These are phyloP conservation scores for Paramecium biaurelia DNA, from an alignment of 73 alveolate species.

Conservation along the genomic window DNA sequence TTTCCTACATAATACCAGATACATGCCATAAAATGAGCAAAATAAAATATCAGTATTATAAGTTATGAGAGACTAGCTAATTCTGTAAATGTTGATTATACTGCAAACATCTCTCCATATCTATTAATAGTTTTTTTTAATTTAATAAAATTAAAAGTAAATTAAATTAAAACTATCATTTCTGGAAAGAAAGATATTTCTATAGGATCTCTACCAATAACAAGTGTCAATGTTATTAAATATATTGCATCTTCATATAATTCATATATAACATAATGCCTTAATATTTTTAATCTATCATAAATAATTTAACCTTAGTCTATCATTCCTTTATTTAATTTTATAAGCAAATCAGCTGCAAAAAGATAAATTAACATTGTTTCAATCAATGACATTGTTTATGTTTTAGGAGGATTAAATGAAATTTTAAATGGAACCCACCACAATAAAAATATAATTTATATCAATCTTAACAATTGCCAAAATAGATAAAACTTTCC, in stretches of 20 bases:
- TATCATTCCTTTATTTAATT: conserved; percentile 4
- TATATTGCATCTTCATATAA: neutral
- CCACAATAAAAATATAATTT: neutral
- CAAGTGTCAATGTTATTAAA: neutral
- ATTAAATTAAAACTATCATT: neutral
- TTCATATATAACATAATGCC: neutral
- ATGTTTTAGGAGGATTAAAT: neutral
- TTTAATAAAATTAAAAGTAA: neutral
- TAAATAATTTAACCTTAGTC: neutral
- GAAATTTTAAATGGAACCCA: conserved; percentile 42
- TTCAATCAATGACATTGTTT: neutral
- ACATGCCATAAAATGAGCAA: conserved; percentile 53
- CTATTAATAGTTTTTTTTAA: neutral
- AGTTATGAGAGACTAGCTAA: neutral
- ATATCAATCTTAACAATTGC: neutral
- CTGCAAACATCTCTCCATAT: neutral
- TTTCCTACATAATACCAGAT: conserved; percentile 34
- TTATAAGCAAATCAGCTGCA: neutral
- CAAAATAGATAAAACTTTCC: neutral
- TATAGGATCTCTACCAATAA: neutral
- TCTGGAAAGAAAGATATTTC: neutral
- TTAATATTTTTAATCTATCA: neutral
- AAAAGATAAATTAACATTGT: neutral
- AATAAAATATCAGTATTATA: neutral
- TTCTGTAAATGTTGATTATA: conserved; percentile 1